phyloP scores from a whole-genome alignment of 2,329 filamentous ascomycete species.

The Helotiales sp. region DNA sequence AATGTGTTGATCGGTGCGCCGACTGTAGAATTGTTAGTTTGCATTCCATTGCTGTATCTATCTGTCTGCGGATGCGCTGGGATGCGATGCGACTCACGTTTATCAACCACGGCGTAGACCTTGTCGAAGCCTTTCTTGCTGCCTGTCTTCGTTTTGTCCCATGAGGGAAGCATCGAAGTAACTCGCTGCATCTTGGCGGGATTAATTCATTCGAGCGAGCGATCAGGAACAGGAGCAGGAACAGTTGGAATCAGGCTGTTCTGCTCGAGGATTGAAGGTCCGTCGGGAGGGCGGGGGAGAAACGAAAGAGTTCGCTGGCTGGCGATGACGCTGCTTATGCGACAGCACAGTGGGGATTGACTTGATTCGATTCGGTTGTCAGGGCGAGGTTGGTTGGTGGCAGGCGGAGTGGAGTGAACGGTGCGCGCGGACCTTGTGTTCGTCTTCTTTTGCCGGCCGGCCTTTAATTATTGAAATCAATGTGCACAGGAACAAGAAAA shows the following conservation, averaged over 20 bases:
- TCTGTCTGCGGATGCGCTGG: not conserved
- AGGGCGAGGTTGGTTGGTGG: not conserved
- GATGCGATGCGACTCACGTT: constrained; percentile 48
- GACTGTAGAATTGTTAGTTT: constrained; percentile 44
- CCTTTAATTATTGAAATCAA: not conserved
- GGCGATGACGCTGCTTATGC: constrained; percentile 28
- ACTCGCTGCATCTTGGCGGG: constrained; percentile 42
- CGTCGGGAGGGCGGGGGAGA: constrained; percentile 26
- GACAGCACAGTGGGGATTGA: not conserved
- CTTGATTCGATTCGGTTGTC: not conserved
- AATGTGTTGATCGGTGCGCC: constrained; percentile 79
- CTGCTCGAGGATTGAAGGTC: not conserved
- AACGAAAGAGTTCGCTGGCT: constrained; percentile 1
- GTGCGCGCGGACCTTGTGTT: constrained; percentile 9
- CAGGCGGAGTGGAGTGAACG: not conserved
- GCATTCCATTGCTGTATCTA: not conserved
- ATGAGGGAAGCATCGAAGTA: constrained; percentile 48
- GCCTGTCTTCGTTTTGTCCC: constrained; percentile 58
- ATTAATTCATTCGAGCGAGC: constrained; percentile 19
- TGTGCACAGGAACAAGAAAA: not conserved
- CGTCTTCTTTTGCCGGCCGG: not conserved
- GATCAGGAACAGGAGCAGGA: no score
- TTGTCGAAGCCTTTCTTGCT: constrained; percentile 76
- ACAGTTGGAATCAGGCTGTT: constrained; percentile 30
- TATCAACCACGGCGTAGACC: constrained; percentile 69